A percentile compares a stretch with the other conserved stretches of the same genome.
Evolutionary conservation across 176 grass and related monocot species (phyloP).

Genomic region (Melocanna baccifera): DNA sequence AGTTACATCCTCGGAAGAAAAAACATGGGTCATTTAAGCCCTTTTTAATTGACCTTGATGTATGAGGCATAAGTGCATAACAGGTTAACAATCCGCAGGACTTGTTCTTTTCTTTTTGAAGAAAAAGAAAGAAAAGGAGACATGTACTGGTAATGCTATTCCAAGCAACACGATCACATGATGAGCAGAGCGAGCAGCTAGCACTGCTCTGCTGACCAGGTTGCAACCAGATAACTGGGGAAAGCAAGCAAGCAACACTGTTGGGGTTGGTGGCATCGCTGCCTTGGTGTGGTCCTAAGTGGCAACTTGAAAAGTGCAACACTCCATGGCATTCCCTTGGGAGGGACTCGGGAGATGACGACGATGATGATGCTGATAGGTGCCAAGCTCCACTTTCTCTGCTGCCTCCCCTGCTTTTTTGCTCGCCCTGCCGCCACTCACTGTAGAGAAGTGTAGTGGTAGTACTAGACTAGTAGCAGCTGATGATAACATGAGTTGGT

Average conservation of each 20-base stretch:
- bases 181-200: background rate
- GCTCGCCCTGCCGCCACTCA: background rate
- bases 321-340: background rate
- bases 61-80: background rate
- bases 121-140: background rate
- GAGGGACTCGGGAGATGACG: background rate
- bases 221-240: background rate
- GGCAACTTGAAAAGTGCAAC: background rate
- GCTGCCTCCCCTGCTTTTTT: background rate
- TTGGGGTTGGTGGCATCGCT: background rate
- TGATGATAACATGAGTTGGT: slow-evolving; percentile 11
- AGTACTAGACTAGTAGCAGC: background rate
- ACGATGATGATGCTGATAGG: background rate
- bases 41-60: background rate
- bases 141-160: background rate
- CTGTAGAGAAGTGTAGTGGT: background rate
- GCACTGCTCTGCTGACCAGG: background rate
- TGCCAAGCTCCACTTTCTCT: slow-evolving; percentile 4
- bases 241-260: slow-evolving; percentile 15
- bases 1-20: background rate
- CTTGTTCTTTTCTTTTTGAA: background rate
- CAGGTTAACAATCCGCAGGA: background rate
- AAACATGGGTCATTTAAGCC: background rate
- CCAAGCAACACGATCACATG: background rate
- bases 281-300: background rate